Percentiles rank a stretch among this genome's conserved stretches.
Conservation (phyloP, 257 asterid species). For the Nicotiana undulata region DNA sequence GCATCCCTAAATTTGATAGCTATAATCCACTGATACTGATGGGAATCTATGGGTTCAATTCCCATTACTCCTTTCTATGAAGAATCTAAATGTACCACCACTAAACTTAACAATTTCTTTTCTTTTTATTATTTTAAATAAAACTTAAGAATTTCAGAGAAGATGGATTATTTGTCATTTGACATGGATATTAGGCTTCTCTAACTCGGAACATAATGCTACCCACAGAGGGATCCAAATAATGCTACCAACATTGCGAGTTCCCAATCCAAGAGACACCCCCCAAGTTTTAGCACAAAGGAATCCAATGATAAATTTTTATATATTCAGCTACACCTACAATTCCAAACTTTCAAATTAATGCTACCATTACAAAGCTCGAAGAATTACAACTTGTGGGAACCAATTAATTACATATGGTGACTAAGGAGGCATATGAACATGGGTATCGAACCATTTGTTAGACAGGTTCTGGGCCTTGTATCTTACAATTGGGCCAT, state of each 20-base stretch:
- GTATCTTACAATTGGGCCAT: background rate
- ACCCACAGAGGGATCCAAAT: background rate
- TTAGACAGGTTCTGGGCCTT: constrained; percentile 1
- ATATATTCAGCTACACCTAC: background rate
- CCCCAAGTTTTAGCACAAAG: background rate
- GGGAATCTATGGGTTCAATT: too few relatives aligned
- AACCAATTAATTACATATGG: background rate
- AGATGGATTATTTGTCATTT: background rate
- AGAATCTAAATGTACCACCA: too few relatives aligned
- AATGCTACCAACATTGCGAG: background rate
- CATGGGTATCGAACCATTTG: background rate
- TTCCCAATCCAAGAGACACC: background rate
- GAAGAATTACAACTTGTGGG: background rate
- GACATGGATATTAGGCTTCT: background rate
- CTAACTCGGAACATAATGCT: background rate
- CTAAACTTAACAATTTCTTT: too few relatives aligned
- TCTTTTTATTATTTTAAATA: background rate
- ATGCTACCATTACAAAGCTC: background rate
- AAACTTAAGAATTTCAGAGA: background rate
- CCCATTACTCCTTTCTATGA: too few relatives aligned
- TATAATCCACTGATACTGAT: too few relatives aligned
- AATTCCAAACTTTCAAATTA: background rate
- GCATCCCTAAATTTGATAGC: too few relatives aligned
- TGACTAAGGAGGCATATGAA: background rate
- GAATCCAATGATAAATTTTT: background rate